Conservation (phyloP, 495 filamentous ascomycete genomes). For the Elasticomyces elasticus region DNA sequence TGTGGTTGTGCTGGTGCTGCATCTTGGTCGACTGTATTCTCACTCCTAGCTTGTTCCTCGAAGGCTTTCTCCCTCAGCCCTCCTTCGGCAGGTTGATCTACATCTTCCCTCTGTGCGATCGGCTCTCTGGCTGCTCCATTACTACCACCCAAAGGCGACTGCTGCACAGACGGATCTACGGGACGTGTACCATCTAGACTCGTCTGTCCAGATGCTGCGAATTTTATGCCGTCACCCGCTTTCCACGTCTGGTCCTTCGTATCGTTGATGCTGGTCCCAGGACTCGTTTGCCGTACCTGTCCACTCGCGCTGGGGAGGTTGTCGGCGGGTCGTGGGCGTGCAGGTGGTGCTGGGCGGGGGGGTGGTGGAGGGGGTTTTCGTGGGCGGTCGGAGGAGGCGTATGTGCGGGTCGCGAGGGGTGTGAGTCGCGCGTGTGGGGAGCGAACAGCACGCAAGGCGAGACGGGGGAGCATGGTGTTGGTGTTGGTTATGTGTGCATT, state of each 20-base stretch:
- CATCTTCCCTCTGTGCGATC: slow-evolving; percentile 13
- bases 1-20: slow-evolving; percentile 33
- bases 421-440: slow-evolving; percentile 3
- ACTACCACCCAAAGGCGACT: slow-evolving; percentile 1
- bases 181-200: slow-evolving; percentile 12
- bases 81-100: slow-evolving; percentile 14
- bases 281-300: slow-evolving; percentile 15
- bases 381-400: slow-evolving; percentile 14
- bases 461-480: slow-evolving; percentile 16
- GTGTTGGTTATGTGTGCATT: not conserved
- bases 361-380: slow-evolving; percentile 11
- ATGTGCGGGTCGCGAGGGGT: slow-evolving; percentile 9
- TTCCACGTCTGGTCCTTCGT: slow-evolving; percentile 24
- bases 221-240: slow-evolving; percentile 18
- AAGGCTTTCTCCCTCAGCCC: slow-evolving; percentile 8
- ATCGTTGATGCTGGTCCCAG: slow-evolving; percentile 11
- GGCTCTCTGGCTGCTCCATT: slow-evolving; percentile 13
- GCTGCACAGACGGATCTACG: not conserved
- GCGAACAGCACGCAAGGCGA: slow-evolving; percentile 13
- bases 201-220: slow-evolving; percentile 7
- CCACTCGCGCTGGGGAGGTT: not conserved
- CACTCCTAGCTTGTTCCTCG: slow-evolving; percentile 12
- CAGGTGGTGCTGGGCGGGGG: not conserved
- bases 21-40: slow-evolving; percentile 8
- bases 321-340: not conserved